Evolutionary conservation across 2,329 filamentous ascomycete genomes (phyloP), one percentile per base, ranked within the genome.

Genomic region (Alternaria conjuncta): DNA sequence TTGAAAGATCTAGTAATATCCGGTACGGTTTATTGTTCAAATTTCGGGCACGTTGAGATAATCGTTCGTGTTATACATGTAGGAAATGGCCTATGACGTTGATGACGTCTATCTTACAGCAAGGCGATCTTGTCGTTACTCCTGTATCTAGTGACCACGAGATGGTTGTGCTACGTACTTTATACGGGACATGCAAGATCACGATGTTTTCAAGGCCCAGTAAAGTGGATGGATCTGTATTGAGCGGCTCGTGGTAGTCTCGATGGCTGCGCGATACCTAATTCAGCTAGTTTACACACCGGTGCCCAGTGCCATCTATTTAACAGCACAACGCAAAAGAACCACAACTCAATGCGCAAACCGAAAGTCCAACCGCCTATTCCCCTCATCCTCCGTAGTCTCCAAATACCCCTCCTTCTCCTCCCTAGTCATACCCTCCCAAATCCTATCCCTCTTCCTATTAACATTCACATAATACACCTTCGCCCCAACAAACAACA

Each of bases 391-490:
- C 36, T 60, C 74, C 8, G 78, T 80, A 15, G 76, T 80, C 23
- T 70, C 67, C 61, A 80, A 60, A 70, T 81, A 80, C 2, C 57
- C 66, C 61, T 79, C 74, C 60, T 75, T 80, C 57, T 80, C 72
- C 25, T 75, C 72, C 21, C 70, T 71, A 13, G 66, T 74, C 78
- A 81, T 81, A 0, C 57, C 60, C 23, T 67, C 62, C 78, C 78
- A 81, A 10, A 74, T 61, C 6, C 44, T 55, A 12, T 76, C 71
- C 44, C 78, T 72, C 55, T 67, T 78, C 55, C 77, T 79, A 65
- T 89, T 89, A 12, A 84, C 79, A 66, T 70, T 76, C 3, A 85
- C 72, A 67, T 89, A 89, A 67, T 86, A 89, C 0, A 81, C 56
- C 71, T 88, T 88, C 2, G 85, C 82, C 0, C 79, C 74, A 6